Evolutionary conservation across 2,329 filamentous ascomycete species (phyloP).

Genomic region (Malbranchea cinnamomea): DNA sequence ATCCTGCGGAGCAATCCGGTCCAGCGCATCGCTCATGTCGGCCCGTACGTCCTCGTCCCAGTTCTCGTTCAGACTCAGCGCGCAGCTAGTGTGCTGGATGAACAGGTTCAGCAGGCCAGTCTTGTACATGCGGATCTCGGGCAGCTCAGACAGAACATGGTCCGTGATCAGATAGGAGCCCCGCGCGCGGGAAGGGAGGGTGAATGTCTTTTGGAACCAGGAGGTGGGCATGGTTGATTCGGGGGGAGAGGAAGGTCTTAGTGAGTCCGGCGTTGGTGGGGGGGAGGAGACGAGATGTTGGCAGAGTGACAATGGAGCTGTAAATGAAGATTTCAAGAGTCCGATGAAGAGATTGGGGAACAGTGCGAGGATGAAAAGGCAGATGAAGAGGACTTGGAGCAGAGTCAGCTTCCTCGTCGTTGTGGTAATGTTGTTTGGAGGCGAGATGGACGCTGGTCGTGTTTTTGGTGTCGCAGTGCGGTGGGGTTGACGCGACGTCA

Average conservation of each 20-base stretch:
- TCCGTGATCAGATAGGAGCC: constrained; percentile 86
- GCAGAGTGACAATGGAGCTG: constrained; percentile 16
- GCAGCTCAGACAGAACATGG: constrained; percentile 52
- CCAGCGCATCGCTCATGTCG: constrained; percentile 89
- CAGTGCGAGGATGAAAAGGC: constrained; percentile 35
- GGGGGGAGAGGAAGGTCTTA: constrained; percentile 12
- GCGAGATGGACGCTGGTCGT: no score
- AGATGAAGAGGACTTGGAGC: constrained; percentile 29
- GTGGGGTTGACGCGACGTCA: no score
- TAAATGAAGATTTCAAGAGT: constrained; percentile 3
- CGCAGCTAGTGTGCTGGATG: constrained; percentile 88
- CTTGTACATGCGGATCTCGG: constrained; percentile 71
- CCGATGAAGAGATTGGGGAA: constrained; percentile 29
- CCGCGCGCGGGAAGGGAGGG: constrained; percentile 58
- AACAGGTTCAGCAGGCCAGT: constrained; percentile 79
- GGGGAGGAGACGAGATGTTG: constrained; percentile 22
- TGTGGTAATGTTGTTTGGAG: no score
- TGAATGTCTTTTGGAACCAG: constrained; percentile 76
- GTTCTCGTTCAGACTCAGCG: constrained; percentile 86
- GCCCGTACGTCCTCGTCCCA: constrained; percentile 68
- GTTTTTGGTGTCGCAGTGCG: no score
- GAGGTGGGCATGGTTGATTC: constrained; percentile 7
- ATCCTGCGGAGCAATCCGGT: constrained; percentile 77
- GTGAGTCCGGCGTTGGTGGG: constrained; percentile 18
- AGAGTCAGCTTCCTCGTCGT: no score